These are phyloP conservation scores for Castanea sativa DNA, from an alignment of 306 rosid genomes.

Conservation along the genomic window DNA sequence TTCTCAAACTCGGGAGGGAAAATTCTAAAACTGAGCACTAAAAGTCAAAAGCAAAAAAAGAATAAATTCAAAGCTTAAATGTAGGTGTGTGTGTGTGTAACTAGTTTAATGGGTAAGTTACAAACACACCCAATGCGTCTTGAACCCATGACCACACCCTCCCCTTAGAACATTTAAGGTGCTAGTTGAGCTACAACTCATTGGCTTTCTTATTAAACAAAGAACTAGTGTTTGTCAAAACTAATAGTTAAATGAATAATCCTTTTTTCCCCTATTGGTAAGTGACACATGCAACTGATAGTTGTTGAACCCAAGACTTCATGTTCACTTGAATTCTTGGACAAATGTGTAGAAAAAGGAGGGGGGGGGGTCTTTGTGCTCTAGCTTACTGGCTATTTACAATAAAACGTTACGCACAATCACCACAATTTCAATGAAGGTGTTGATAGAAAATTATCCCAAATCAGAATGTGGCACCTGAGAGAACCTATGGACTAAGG, in stretches of 20 bases:
- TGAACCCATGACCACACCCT: neutral
- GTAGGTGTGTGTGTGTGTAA: too few species aligned
- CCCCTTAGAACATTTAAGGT: neutral
- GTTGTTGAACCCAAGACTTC: too few species aligned
- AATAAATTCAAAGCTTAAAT: neutral
- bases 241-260: too few species aligned
- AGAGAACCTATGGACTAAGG: too few species aligned
- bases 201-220: too few species aligned
- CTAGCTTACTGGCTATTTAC: neutral
- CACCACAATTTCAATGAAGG: neutral
- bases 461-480: neutral
- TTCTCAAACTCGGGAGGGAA: neutral
- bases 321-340: too few species aligned
- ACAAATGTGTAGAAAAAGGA: too few species aligned
- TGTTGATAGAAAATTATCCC: neutral
- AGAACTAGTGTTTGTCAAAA: too few species aligned
- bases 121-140: neutral
- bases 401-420: neutral
- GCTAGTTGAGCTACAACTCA: neutral
- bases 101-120: neutral
- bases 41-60: neutral
- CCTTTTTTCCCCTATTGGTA: too few species aligned
- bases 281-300: too few species aligned
- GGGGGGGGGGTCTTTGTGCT: neutral
- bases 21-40: neutral